Evolutionary conservation across 495 filamentous ascomycete genomes (phyloP), one percentile per base, ranked within the genome.

Genomic region (Penicillium samsonianum): DNA sequence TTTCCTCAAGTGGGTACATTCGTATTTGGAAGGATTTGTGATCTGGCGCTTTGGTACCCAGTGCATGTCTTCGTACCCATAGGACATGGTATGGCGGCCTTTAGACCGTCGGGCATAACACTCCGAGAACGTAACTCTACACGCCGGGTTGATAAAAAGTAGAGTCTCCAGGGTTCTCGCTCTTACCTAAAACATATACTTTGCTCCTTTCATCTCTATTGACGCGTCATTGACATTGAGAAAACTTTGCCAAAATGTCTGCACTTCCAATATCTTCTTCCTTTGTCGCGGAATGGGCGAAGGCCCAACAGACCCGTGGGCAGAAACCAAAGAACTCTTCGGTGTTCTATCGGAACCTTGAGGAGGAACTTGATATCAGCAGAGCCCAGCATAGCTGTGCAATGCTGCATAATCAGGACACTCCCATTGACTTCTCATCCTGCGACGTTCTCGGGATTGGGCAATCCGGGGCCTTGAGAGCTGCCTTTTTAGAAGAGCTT

Each of bases 391-490:
- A 35, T 35, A 35, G 33, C 33, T 35, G 33, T 8, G 33, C 33
- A 35, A 35, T 35, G 33, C 33, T 35, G 33, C 33, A 35, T 35
- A 35, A 35, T 35, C 33, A 35, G 33, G 33, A 35, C 38, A 41
- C 38, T n/a, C n/a, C 38, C 38, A 25, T 31, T 28, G 55, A 58
- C 17, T 58, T 58, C 46, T 37, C 37, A 11, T 58, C 54, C 20
- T 49, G 50, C 17, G 54, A 57, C 25, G 37, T 35, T 16, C 22
- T 57, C 1, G 48, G 44, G 12, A 26, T 57, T 19, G 40, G 44
- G 4, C 5, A 31, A 19, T 57, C 54, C 4, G 44, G 54, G 54
- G 54, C 37, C 14, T 28, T 58, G 9, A 50, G 22, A 8, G 30
- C n/a, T 8, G 55, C 30, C 4, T 50, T 58, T n/a, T 26, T 51